phyloP scores from a whole-genome alignment of 352 stramenopile species.

The Globisporangium paroecandrum region DNA sequence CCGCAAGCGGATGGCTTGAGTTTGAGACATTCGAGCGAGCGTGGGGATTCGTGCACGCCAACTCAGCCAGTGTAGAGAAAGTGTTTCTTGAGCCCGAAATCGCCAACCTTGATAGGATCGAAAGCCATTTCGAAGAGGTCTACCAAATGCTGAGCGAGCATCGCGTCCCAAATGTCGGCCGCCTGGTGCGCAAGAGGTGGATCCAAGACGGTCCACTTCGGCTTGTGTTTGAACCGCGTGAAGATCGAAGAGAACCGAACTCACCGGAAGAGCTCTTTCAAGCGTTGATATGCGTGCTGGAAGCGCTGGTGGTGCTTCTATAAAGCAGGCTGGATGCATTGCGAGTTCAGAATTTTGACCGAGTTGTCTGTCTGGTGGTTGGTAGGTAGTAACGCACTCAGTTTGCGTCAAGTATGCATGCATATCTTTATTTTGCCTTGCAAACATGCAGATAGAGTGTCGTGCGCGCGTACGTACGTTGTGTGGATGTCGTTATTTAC shows the following conservation, averaged over 20 bases:
- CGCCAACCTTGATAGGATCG: background rate
- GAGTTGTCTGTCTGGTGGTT: too few species aligned
- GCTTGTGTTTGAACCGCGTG: background rate
- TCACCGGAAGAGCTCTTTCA: background rate
- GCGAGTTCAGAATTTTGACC: too few species aligned
- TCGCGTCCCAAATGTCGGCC: background rate
- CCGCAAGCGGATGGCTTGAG: background rate
- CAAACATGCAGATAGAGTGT: background rate
- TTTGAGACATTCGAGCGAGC: background rate
- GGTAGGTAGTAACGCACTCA: too few species aligned
- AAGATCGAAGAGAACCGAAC: background rate
- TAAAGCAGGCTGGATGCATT: background rate
- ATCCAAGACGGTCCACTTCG: background rate
- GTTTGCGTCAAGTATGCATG: background rate
- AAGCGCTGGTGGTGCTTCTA: background rate
- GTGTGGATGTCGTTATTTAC: background rate
- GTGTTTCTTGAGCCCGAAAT: background rate
- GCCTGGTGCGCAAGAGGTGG: background rate
- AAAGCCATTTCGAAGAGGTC: background rate
- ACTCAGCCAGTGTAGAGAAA: background rate
- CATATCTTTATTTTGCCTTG: background rate
- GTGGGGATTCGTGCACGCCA: background rate
- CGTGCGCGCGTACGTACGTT: background rate
- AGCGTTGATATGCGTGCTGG: background rate
- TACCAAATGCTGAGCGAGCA: background rate